Base-by-base conservation (phyloP, 257 asterid species). In the Primulina huaijiensis region DNA sequence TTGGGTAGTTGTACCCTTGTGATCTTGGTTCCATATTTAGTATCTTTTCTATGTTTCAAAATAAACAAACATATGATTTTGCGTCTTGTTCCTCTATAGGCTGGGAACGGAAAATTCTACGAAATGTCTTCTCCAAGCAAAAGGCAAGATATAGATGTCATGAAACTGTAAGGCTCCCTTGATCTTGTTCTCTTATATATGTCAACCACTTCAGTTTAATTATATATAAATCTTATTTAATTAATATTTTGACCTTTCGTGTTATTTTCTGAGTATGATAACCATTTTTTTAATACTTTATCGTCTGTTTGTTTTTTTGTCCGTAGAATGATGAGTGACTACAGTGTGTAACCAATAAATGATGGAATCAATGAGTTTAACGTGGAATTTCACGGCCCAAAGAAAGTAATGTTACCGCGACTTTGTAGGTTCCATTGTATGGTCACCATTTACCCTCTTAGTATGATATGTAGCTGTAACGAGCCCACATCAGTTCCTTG, bases 241-340 rank as follows among this genome's bases (percentile, higher is more conserved):
- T 52, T 37, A 27, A 6, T 17, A n/a, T 67, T 63, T 21, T 10
- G 1, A 43, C 43, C 50, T 20, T 64, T 64, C 59, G 16, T 34
- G 25, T 10, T 67, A 38, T 25, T 43, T 25, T 46, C 7, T 8
- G 43, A 25, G 23, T 16, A 16, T 17, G 35, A 17, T 21, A 20
- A 50, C 29, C 53, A 21, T 55, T 29, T 7, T 31, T 23, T 14
- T 23, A 16, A 34, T 31, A 27, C 35, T 37, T 57, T 60, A 67
- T 31, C 14, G 11, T 38, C 20, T n/a, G 17, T 75, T 50, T 50
- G 17, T 65, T 72, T 63, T 65, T 72, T 27, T 60, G 59, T 33
- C 55, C 73, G 82, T 80, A 92, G 98, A 87, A 92, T 92, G 98
- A 92, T 92, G 98, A 92, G 95, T 63, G 97, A 92, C 79, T 90